phyloP scores from a whole-genome alignment of 345 rosid genomes.

The Arabidopsis arenosa region DNA sequence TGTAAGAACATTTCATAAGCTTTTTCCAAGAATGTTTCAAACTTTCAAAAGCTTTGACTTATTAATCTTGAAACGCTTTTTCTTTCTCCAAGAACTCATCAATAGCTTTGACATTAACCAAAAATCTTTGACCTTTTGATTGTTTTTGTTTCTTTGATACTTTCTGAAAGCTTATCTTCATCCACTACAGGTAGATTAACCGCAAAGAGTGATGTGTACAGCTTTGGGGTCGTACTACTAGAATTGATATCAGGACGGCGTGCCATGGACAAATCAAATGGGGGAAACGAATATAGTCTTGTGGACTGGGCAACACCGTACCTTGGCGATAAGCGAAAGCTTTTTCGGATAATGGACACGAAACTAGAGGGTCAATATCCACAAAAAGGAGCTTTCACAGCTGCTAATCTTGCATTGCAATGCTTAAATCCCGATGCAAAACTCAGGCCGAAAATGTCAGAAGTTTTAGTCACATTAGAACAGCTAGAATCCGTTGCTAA shows the following conservation, averaged over 20 bases:
- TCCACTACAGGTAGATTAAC: slow-evolving; percentile 63
- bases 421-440: slow-evolving; percentile 66
- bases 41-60: not conserved
- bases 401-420: slow-evolving; percentile 61
- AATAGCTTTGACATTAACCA: slow-evolving; percentile 13
- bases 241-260: slow-evolving; percentile 70
- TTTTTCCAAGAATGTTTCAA: slow-evolving; percentile 2
- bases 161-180: slow-evolving; percentile 26
- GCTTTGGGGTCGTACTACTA: slow-evolving; percentile 74
- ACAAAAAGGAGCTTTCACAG: slow-evolving; percentile 60
- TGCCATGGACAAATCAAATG: slow-evolving; percentile 57
- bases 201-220: slow-evolving; percentile 69
- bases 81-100: not conserved
- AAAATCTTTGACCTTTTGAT: slow-evolving; percentile 1
- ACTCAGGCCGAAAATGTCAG: slow-evolving; percentile 69
- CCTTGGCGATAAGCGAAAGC: slow-evolving; percentile 62
- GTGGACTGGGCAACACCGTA: slow-evolving; percentile 82
- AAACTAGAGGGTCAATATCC: slow-evolving; percentile 77
- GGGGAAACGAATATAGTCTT: slow-evolving; percentile 62
- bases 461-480: slow-evolving; percentile 57
- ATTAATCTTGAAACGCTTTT: not conserved
- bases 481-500: slow-evolving; percentile 40
- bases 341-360: slow-evolving; percentile 75
- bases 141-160: slow-evolving; percentile 14
- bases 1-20: not conserved